phyloP scores from a whole-genome alignment of 768 basidiomycete genomes.

The Boletus reticuloceps region DNA sequence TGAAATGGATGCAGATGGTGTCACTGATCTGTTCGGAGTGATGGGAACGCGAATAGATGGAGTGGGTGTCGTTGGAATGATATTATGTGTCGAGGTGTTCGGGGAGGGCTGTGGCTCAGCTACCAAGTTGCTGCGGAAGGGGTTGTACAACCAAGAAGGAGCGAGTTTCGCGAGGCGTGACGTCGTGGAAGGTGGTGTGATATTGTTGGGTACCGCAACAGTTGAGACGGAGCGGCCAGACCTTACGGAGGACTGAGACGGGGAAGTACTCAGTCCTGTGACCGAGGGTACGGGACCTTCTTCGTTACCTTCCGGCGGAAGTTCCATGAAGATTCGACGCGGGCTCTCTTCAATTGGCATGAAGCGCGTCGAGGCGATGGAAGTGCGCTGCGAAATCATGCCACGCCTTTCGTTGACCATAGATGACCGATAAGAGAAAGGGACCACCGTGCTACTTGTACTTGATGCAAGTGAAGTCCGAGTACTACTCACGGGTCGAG shows the following conservation, averaged over 20 bases:
- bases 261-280: conserved; percentile 53
- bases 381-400: conserved; percentile 44
- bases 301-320: conserved; percentile 45
- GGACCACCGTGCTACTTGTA: conserved; percentile 33
- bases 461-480: conserved; percentile 44
- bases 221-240: conserved; percentile 44
- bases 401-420: conserved; percentile 38
- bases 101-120: conserved; percentile 58
- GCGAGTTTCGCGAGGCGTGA: conserved; percentile 57
- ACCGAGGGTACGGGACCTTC: conserved; percentile 32
- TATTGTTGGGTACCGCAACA: conserved; percentile 11
- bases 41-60: conserved; percentile 31
- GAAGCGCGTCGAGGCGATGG: conserved; percentile 47
- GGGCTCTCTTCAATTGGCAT: conserved; percentile 74
- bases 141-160: conserved; percentile 77
- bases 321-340: conserved; percentile 43
- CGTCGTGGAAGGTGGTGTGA: conserved; percentile 27
- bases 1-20: conserved; percentile 31
- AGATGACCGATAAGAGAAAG: conserved; percentile 36
- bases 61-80: conserved; percentile 20
- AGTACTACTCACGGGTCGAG: conserved; percentile 26
- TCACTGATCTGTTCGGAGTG: conserved; percentile 25
- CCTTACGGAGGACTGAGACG: conserved; percentile 64
- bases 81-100: conserved; percentile 42
- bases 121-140: conserved; percentile 57